These are phyloP conservation scores for Tetradesmus lagerheimii DNA, from an alignment of 139 green algal species.

Conservation along the genomic window DNA sequence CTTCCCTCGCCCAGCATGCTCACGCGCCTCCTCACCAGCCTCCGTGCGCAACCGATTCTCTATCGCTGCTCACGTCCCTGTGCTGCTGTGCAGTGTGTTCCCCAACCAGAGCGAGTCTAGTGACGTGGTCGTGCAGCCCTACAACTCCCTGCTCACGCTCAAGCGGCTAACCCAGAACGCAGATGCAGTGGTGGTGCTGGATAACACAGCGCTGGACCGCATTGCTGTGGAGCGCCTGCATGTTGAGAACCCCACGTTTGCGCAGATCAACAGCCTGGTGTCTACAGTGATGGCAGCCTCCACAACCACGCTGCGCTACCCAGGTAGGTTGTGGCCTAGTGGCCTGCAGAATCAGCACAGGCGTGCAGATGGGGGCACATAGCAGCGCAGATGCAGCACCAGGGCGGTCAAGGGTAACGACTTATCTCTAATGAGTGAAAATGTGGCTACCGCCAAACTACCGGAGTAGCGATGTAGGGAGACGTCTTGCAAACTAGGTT, in stretches of 20 bases:
- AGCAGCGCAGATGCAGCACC: neutral
- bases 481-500: no score
- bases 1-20: neutral
- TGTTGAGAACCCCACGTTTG: constrained; percentile 76
- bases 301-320: constrained; percentile 97
- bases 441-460: no score
- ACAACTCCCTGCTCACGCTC: constrained; percentile 98
- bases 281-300: constrained; percentile 98
- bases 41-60: no score
- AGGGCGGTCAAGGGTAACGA: no score
- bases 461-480: no score
- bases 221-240: constrained; percentile 90
- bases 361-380: neutral
- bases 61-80: neutral
- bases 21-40: no score
- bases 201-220: constrained; percentile 93
- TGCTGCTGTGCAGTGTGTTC: constrained; percentile 88
- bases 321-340: constrained; percentile 59
- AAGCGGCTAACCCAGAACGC: constrained; percentile 96
- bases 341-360: neutral
- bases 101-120: constrained; percentile 96
- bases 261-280: constrained; percentile 96
- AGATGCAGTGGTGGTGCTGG: constrained; percentile 94
- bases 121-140: constrained; percentile 99
- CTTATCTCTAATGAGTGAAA: no score